Evolutionary conservation across 1,284 basidiomycete species (phyloP), one percentile per base, ranked within the genome.

Genomic region (Sanghuangporus baumii): DNA sequence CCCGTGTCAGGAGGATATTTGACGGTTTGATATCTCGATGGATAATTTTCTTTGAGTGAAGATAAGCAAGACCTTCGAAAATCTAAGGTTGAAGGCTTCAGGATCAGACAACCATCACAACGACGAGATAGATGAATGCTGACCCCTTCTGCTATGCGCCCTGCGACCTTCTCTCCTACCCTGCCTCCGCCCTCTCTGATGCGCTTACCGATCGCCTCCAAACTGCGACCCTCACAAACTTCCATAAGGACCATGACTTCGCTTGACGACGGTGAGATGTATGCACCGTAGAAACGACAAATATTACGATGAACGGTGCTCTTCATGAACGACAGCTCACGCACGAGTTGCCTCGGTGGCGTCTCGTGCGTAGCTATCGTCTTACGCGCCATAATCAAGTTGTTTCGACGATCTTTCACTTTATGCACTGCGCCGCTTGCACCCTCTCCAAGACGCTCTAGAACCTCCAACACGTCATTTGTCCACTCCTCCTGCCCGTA

Each of bases 21-120:
- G 94, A 94, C 9, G 96, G 96, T 72, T 98, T 99, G 79, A 99
- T 98, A 74, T 98, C 96, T 64, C 97, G 83, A 74, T 99, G 97
- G 68, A 99, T 97, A 61, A 96, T 96, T 73, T 87, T 89, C 73
- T 87, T 86, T 60, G 88, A 83, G 75, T 99, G 94, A 43, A 99
- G 83, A 75, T 99, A 98, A 38, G 88, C 86, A 50, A 99, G 84
- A 7, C 97, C 97, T 74, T 92, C 88, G 47, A 99, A 77, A 57
- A 98, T 84, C 89, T 94, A 36, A 54, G 52, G 59, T 6, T 61
- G 16, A 43, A 23, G 50, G 59, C n/a, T 55, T 46, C 43, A n/a
- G 59, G 16, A 57, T 59, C 26, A 48, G 63, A 63, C 68, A 66
- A 62, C 34, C 55, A 63, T 55, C 67, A 55, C 47, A 48, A 36